Evolutionary conservation across 2,329 filamentous ascomycete genomes (phyloP).

Genomic region (Tolypocladium tropicale): DNA sequence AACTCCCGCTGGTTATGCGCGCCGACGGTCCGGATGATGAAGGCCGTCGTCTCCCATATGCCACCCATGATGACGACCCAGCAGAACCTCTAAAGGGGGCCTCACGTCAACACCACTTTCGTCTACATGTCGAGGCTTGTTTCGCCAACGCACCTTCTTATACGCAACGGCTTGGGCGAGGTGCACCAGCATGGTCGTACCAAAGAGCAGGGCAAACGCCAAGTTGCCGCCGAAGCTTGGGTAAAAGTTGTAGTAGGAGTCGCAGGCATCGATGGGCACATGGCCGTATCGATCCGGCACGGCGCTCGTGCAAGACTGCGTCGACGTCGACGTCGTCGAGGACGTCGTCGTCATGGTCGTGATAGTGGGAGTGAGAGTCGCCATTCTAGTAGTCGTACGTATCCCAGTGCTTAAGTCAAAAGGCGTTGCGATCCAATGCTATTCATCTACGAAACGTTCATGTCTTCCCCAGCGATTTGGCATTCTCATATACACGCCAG

Average conservation of each 20-base stretch:
- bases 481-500: too few relatives aligned
- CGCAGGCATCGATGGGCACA: conserved; percentile 20
- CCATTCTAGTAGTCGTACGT: background rate
- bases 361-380: background rate
- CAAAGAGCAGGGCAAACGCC: conserved; percentile 21
- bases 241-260: conserved; percentile 20
- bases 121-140: background rate
- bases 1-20: conserved; percentile 26
- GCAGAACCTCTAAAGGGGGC: conserved; percentile 10
- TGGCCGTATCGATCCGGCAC: conserved; percentile 20
- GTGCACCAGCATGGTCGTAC: conserved; percentile 15
- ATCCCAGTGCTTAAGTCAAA: too few relatives aligned
- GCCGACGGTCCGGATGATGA: conserved; percentile 24
- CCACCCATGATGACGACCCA: conserved; percentile 31
- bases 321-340: background rate
- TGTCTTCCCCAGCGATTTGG: too few relatives aligned
- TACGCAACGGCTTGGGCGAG: conserved; percentile 17
- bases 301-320: conserved; percentile 21
- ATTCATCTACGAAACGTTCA: too few relatives aligned
- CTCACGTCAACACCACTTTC: background rate
- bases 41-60: conserved; percentile 27
- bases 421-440: background rate
- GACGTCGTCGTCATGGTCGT: background rate
- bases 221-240: conserved; percentile 22
- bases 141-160: conserved; percentile 15